Base-by-base conservation (phyloP, 768 basidiomycete species). In the Cytidiella melzeri region DNA sequence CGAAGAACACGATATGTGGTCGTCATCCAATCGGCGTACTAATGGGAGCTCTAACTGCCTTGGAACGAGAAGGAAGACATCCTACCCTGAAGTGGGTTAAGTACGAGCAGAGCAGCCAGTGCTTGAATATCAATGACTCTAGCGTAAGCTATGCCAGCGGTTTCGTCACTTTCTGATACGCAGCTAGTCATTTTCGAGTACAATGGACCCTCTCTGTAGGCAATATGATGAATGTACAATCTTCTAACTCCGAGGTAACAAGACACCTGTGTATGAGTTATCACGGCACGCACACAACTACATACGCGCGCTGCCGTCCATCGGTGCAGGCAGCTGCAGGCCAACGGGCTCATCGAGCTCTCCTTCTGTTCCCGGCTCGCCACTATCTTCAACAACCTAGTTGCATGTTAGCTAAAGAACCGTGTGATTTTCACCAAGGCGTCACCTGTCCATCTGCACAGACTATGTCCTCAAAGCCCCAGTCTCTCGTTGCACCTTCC, bases 91-190 rank as follows among this genome's bases (percentile, higher is more conserved):
- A 81, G 55, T 99, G 92, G 82, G 90, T 96, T 20, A 73, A 84
- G 56, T 99, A 99, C 65, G 92, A 90, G 63, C 95, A 98, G 68
- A 98, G 93, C 62, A 87, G 82, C 60, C 72, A 76, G 48, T 92
- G 89, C 61, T 55, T 71, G 55, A 79, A 67, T 15, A 61, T 87
- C 47, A 67, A 72, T 41, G 90, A 93, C 64, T 90, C 87, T 27
- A 97, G 95, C 61, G 96, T 99, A 19, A 95, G 92, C 66, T 99
- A 99, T 62, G 94, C 93, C 6, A 95, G 93, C 63, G 96, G 84
- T 25, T 92, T 83, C 68, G 69, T 91, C 39, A 74, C 70, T 28
- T 77, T 90, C 64, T 86, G 72, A 52, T 20, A 15, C 30, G 30
- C 9, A n/a, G n/a, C n/a, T n/a, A n/a, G n/a, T n/a, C n/a, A n/a